Conservation (phyloP, 192 early-diverging fungal genomes). For the Diversispora epigaea region DNA sequence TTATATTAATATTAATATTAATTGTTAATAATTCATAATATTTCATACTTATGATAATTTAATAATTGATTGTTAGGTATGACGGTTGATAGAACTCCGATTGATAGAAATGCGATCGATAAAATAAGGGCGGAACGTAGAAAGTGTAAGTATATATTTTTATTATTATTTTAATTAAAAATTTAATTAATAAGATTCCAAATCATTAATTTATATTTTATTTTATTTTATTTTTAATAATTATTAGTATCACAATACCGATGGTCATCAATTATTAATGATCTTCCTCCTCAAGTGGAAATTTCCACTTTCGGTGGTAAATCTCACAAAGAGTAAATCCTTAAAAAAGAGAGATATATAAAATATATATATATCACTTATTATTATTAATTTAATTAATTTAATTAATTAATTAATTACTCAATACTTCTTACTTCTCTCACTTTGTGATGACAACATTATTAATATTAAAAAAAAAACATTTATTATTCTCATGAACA, state of each 20-base stretch:
- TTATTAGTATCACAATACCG: slow-evolving; percentile 1
- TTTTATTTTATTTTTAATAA: too few species aligned
- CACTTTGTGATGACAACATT: too few species aligned
- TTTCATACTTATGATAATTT: not conserved
- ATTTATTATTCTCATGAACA: too few species aligned
- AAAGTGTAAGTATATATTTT: not conserved
- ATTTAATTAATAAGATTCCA: not conserved
- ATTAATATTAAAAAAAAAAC: too few species aligned
- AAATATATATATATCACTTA: too few species aligned
- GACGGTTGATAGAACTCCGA: not conserved
- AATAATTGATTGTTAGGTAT: slow-evolving; percentile 15
- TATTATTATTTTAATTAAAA: not conserved
- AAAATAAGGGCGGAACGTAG: not conserved
- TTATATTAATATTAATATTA: too few species aligned
- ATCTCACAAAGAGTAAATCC: too few species aligned
- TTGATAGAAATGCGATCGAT: not conserved
- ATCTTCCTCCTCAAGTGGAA: slow-evolving; percentile 4
- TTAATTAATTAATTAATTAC: too few species aligned
- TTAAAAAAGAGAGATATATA: too few species aligned
- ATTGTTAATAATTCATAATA: not conserved
- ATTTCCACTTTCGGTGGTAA: not conserved
- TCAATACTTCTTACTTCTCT: too few species aligned
- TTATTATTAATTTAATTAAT: too few species aligned
- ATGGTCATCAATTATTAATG: slow-evolving; percentile 13
- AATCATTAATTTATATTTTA: not conserved